Percentiles rank a stretch among this genome's conserved stretches.
Conservation (phyloP, 106 monocot genomes). For the Phalaenopsis aphrodite region DNA sequence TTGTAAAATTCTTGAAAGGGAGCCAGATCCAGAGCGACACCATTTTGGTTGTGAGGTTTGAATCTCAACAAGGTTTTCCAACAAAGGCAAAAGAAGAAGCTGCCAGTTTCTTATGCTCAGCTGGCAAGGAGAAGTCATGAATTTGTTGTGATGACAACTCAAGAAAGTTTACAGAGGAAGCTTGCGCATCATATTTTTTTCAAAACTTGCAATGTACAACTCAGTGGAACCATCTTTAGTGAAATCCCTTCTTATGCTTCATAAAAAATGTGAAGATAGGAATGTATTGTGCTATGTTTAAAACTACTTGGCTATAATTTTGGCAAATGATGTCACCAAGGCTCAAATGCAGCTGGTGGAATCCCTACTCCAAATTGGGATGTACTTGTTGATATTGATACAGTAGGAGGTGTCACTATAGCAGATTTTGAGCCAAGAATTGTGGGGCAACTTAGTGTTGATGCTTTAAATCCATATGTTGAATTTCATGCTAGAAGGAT, state of each 20-base stretch:
- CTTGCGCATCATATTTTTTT: conserved; percentile 80
- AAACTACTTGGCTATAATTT: conserved; percentile 95
- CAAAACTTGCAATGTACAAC: conserved; percentile 93
- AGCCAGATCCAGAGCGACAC: conserved; percentile 94
- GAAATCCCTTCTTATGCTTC: conserved; percentile 95
- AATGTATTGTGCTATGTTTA: conserved; percentile 95
- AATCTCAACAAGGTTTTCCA: conserved; percentile 60
- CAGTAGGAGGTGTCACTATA: conserved; percentile 90
- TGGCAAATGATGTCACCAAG: conserved; percentile 84
- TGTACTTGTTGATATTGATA: conserved; percentile 98
- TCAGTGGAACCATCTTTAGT: conserved; percentile 93
- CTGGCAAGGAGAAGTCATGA: conserved; percentile 83
- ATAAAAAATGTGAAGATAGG: conserved; percentile 91
- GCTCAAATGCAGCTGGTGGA: conserved; percentile 81
- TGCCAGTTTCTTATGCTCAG: conserved; percentile 88
- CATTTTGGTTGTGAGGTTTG: conserved; percentile 77
- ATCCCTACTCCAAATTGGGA: conserved; percentile 99
- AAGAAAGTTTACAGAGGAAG: conserved; percentile 91
- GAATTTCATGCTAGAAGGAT: conserved; percentile 96
- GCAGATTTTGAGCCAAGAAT: conserved; percentile 95
- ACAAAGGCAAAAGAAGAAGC: conserved; percentile 62
- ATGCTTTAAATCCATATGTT: conserved; percentile 55
- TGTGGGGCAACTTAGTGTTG: conserved; percentile 71
- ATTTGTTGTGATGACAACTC: conserved; percentile 71
- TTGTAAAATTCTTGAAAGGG: conserved; percentile 27